Evolutionary conservation across 768 basidiomycete genomes (phyloP).

Genomic region (Gymnopilus dilepis): DNA sequence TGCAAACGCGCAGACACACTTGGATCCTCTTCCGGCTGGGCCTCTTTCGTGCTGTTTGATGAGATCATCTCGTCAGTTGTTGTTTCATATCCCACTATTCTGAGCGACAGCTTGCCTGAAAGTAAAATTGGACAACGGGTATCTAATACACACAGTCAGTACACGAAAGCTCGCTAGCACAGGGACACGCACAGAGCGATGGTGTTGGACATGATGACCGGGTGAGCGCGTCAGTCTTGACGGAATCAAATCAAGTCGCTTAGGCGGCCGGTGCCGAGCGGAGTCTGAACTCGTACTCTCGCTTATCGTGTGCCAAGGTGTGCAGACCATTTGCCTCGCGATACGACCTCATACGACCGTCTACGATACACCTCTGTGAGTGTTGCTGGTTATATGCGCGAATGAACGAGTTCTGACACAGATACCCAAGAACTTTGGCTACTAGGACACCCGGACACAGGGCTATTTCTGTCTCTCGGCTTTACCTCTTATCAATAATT

Average conservation of each 20-base stretch:
- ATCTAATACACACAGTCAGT: conserved; percentile 46
- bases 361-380: not conserved
- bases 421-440: not conserved
- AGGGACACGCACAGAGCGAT: conserved; percentile 49
- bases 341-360: not conserved
- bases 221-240: not conserved
- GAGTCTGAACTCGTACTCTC: conserved; percentile 7
- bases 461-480: not conserved
- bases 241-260: not conserved
- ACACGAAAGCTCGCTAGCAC: not conserved
- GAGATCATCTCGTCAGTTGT: conserved; percentile 13
- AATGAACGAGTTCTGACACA: not conserved
- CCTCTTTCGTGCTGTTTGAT: conserved; percentile 82
- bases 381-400: not conserved
- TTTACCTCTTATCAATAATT: conserved; percentile 1
- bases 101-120: conserved; percentile 63
- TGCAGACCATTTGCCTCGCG: not conserved
- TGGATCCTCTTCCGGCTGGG: conserved; percentile 96
- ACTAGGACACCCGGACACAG: too few relatives aligned
- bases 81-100: too few relatives aligned
- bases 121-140: conserved; percentile 89
- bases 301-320: not conserved
- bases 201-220: conserved; percentile 51
- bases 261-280: conserved; percentile 10
- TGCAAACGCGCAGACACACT: conserved; percentile 94